Base-by-base conservation (phyloP, 768 basidiomycete species). In the Mycena vitilis region DNA sequence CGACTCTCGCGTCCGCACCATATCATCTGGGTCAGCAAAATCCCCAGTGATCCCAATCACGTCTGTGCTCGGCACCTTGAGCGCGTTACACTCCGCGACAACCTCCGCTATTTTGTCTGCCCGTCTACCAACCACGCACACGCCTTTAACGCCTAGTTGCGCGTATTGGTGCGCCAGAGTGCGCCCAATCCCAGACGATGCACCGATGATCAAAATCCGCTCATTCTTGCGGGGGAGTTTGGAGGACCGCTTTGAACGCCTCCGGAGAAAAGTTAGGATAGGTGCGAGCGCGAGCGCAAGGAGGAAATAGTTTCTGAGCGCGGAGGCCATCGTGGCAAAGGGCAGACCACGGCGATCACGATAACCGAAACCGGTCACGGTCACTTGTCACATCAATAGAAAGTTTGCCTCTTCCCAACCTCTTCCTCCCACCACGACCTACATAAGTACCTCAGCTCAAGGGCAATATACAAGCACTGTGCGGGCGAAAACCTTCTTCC, bases 161-260 rank as follows among this genome's bases (percentile, higher is more conserved):
- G 92, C 89, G 72, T 96, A 96, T 69, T 85, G 80, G 15, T 84
- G 81, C 1, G 94, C 94, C 51, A 96, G 81, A 5, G 86, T 82
- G 49, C 86, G 84, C 1, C 96, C 96, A 30, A 97, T 89, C 0
- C 96, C 96, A 54, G 91, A 91, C 2, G 93, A 92, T 1, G 91
- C 95, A 7, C 96, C 96, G 9, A 98, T 77, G 55, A 98, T 82
- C 2, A 98, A 77, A 8, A 96, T 91, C 0, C 94, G 88, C 75
- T 97, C 95, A 3, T 82, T 69, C 1, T 61, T 62, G n/a, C 76
- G 80, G 10, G 81, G 74, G 10, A 91, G 71, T 61, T 79, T 81
- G 30, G 67, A 59, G 4, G 75, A 75, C 37, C 86, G 82, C 47
- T 63, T 75, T n/a, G 56, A n/a, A 10, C 47, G 57, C 6, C 59